Evolutionary conservation across 2,329 filamentous ascomycete species (phyloP), one percentile per base, ranked within the genome.

Genomic region (Amauroascus niger): DNA sequence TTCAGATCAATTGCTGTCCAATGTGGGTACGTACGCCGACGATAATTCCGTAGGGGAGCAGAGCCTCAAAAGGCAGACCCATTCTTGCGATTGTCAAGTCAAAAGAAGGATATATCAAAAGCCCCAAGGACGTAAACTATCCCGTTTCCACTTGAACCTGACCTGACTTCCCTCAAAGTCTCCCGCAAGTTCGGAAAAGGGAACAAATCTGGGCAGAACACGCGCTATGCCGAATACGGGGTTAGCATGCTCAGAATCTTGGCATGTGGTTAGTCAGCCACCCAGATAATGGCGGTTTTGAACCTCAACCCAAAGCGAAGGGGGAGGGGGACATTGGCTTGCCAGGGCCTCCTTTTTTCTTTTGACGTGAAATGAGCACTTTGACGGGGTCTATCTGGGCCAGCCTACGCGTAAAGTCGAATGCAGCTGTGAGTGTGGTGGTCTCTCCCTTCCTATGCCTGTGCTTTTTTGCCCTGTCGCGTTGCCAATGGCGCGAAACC

Each of bases 31-130:
- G 58, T 77, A 83, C 80, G 65, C 69, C 76, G 53, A 81, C 70
- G 70, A 82, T 80, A 65, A 84, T 79, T 61, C 74, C 81, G 66
- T 83, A 83, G 47, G 81, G 81, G 62, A 84, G 65, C 60, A 84
- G 69, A 60, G 81, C 77, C 72, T 84, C 81, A 67, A 84, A 84
- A 43, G 81, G 81, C 58, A 84, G 79, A 69, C 79, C 80, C 81
- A 83, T 83, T 60, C 59, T 74, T n/a, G n/a, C 64, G 26, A 46
- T 26, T 50, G 9, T 39, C 41, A 47, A 37, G 16, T 49, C 9
- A 16, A 35, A 28, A 6, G n/a, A n/a, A n/a, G n/a, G n/a, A n/a
- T n/a, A n/a, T n/a, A n/a, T n/a, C n/a, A n/a, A n/a, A n/a, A n/a
- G n/a, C n/a, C n/a, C n/a, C n/a, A n/a, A n/a, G n/a, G n/a, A n/a